These are phyloP conservation scores for Cadophora sp. DNA, from an alignment of 2,329 filamentous ascomycete species.

Conservation along the genomic window DNA sequence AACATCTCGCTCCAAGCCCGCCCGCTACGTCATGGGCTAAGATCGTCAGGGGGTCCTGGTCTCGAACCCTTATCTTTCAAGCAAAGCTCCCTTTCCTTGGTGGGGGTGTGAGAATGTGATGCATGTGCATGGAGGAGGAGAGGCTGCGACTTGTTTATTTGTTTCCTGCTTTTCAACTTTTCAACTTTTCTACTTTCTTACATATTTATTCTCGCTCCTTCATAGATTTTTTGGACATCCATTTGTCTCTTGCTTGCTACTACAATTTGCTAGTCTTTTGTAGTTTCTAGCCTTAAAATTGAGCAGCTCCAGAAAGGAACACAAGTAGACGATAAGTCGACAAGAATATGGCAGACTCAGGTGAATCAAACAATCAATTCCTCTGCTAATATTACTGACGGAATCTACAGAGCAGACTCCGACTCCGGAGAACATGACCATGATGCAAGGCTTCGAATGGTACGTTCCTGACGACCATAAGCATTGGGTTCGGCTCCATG, in stretches of 20 bases:
- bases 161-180: constrained; percentile 5
- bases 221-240: neutral
- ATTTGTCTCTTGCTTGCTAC: neutral
- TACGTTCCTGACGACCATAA: constrained; percentile 65
- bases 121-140: constrained; percentile 26
- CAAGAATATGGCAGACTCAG: constrained; percentile 31
- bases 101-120: constrained; percentile 12
- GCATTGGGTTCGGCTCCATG: constrained; percentile 66
- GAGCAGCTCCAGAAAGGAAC: neutral
- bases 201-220: constrained; percentile 2
- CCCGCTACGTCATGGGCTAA: constrained; percentile 27
- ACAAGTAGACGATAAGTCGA: neutral
- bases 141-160: constrained; percentile 11
- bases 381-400: neutral
- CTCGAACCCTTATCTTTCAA: neutral
- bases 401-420: constrained; percentile 34
- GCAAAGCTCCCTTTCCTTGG: constrained; percentile 19
- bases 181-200: neutral
- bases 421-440: constrained; percentile 57
- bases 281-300: neutral
- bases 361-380: constrained; percentile 16
- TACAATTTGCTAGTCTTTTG: neutral
- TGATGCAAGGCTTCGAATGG: constrained; percentile 79
- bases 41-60: constrained; percentile 25
- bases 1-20: neutral